Evolutionary conservation across 257 asterid species (phyloP), one percentile per base, ranked within the genome.

Genomic region (Anisodus acutangulus): DNA sequence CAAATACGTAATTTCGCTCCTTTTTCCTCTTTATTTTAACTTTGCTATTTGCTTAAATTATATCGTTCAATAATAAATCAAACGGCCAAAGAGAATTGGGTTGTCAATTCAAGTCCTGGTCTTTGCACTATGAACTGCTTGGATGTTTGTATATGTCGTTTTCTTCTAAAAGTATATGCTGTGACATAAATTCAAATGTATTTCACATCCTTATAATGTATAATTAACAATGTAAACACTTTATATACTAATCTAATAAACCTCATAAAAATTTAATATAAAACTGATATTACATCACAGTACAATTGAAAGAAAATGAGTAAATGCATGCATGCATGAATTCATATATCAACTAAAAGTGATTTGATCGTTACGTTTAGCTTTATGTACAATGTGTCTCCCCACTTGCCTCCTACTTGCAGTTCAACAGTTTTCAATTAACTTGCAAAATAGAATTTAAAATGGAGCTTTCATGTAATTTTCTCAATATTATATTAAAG

Each of bases 251-350:
- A 58, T 47, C 12, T 60, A 8, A 60, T 8, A 60, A 60, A 60
- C 5, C 35, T 17, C 4, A 60, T 9, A 60, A 60, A 60, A 58
- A 8, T 58, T 22, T 58, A 13, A 58, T 3, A 31, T 31, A 31
- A 58, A 54, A 54, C 17, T 54, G 59, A 58, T 62, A 4, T 22
- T 37, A 13, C n/a, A 6, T 72, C 59, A n/a, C 59, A 47, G 19
- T 72, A 19, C 41, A 72, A 74, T 74, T 22, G 81, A 49, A 74
- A 74, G 43, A 47, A 74, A 22, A 74, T 12, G 81, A 74, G 19
- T 49, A 74, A 49, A 74, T 74, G 60, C 62, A 74, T 70, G 79
- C 79, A 70, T 49, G 81, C 81, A 74, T 74, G 59, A 74, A 22
- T 49, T 22, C 2, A 22, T 6, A 62, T 74, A 74, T 74, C 7